Percentiles rank a stretch among this genome's conserved stretches.
Evolutionary conservation across 352 stramenopile species (phyloP).

Genomic region (Phytophthora cajani): DNA sequence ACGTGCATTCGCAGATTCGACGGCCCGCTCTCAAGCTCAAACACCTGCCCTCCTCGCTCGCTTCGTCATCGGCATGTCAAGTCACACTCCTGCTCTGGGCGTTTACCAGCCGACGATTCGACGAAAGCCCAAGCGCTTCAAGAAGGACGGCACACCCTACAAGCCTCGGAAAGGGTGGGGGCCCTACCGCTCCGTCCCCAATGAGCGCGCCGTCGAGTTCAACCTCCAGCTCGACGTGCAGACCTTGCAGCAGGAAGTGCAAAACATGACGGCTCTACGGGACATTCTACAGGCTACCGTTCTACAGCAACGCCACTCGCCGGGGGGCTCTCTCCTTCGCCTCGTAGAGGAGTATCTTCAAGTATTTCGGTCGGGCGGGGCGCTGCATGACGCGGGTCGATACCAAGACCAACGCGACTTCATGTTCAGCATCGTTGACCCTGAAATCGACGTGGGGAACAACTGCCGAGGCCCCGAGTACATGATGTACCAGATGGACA

Average conservation of each 20-base stretch:
- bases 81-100: background rate
- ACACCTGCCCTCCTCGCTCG: background rate
- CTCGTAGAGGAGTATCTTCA: constrained; percentile 35
- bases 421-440: constrained; percentile 35
- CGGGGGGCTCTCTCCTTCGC: constrained; percentile 31
- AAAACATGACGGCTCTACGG: constrained; percentile 29
- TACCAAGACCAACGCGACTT: constrained; percentile 31
- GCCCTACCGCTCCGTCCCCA: constrained; percentile 25
- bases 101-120: constrained; percentile 6
- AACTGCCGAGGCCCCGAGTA: constrained; percentile 31
- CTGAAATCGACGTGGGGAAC: constrained; percentile 37
- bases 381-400: background rate
- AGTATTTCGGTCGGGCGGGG: constrained; percentile 27
- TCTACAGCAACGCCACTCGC: constrained; percentile 31
- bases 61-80: background rate
- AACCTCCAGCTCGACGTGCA: constrained; percentile 50
- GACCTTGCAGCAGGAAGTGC: constrained; percentile 48
- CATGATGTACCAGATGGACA: constrained; percentile 44
- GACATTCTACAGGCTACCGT: constrained; percentile 37
- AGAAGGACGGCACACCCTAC: constrained; percentile 9
- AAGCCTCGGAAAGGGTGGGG: constrained; percentile 18
- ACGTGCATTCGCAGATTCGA: background rate
- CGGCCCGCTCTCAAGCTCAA: background rate
- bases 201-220: constrained; percentile 40
- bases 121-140: constrained; percentile 3